Conservation (phyloP, 495 filamentous ascomycete species). For the Aspergillus nidulans region DNA sequence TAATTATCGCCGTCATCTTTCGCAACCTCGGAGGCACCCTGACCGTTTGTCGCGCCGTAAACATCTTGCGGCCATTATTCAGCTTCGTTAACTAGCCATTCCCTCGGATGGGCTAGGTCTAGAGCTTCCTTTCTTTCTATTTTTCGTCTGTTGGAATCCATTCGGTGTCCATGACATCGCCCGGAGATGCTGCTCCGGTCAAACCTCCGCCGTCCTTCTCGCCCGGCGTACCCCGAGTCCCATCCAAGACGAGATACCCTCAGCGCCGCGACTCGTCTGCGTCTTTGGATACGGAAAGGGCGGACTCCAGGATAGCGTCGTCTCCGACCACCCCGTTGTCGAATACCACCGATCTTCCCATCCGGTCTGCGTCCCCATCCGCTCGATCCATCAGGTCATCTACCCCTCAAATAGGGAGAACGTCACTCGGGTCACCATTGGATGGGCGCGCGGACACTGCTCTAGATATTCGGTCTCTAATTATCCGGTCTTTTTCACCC, state of each 20-base stretch:
- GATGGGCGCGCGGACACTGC: constrained; percentile 45
- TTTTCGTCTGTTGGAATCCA: constrained; percentile 18
- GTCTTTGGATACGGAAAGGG: constrained; percentile 44
- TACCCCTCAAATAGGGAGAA: constrained; percentile 52
- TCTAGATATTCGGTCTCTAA: constrained; percentile 67
- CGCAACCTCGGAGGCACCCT: neutral
- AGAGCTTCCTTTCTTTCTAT: constrained; percentile 10
- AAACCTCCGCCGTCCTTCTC: constrained; percentile 57
- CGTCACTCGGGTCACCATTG: constrained; percentile 51
- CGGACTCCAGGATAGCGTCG: constrained; percentile 48
- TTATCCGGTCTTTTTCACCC: constrained; percentile 81
- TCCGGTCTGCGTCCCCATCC: constrained; percentile 45
- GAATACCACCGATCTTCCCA: constrained; percentile 34
- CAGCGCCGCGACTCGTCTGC: constrained; percentile 35
- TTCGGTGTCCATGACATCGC: constrained; percentile 56
- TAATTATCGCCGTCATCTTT: constrained; percentile 12
- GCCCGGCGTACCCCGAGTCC: constrained; percentile 45
- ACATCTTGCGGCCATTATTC: neutral
- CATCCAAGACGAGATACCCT: constrained; percentile 48
- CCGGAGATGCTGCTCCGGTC: constrained; percentile 57
- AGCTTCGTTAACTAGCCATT: neutral
- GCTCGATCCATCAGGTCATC: constrained; percentile 59
- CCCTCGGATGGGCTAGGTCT: constrained; percentile 30
- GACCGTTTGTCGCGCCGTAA: neutral
- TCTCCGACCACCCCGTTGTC: constrained; percentile 42